Conservation (phyloP, 2,329 filamentous ascomycete species). For the Lachnellula suecica region DNA sequence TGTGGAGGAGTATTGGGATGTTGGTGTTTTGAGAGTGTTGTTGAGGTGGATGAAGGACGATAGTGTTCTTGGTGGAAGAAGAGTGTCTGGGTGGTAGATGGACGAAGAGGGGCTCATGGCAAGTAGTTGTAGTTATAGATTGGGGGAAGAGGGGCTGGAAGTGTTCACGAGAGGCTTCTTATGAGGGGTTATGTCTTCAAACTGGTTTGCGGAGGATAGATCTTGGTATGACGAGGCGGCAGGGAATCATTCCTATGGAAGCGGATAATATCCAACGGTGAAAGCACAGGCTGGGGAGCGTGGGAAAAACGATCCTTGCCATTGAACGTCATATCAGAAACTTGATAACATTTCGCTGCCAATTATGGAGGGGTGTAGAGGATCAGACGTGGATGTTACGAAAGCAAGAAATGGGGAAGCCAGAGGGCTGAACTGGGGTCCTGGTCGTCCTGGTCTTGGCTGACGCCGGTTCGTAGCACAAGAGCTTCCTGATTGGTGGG, state of each 20-base stretch:
- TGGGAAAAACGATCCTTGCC: neutral
- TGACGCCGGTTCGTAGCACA: neutral
- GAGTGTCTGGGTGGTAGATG: neutral
- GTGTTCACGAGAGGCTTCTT: neutral
- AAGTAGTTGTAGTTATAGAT: conserved; percentile 11
- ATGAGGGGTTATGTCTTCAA: conserved; percentile 1
- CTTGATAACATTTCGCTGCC: neutral
- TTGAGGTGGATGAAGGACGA: conserved; percentile 14
- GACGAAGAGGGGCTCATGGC: conserved; percentile 12
- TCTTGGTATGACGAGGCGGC: conserved; percentile 1
- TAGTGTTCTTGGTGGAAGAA: conserved; percentile 17
- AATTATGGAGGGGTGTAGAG: neutral
- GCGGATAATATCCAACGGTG: neutral
- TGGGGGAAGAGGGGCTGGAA: neutral
- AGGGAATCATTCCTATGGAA: neutral
- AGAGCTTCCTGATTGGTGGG: neutral
- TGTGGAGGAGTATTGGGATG: neutral
- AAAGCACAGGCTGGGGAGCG: neutral
- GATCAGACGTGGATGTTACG: neutral
- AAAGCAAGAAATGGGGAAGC: no score
- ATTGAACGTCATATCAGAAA: conserved; percentile 11
- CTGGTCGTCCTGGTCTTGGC: no score
- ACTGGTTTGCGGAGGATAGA: neutral
- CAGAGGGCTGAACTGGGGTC: no score
- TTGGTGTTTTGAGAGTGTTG: no score